Evolutionary conservation across 1,284 basidiomycete genomes (phyloP), one percentile per base, ranked within the genome.

Genomic region (Cryptococcus neoformans): DNA sequence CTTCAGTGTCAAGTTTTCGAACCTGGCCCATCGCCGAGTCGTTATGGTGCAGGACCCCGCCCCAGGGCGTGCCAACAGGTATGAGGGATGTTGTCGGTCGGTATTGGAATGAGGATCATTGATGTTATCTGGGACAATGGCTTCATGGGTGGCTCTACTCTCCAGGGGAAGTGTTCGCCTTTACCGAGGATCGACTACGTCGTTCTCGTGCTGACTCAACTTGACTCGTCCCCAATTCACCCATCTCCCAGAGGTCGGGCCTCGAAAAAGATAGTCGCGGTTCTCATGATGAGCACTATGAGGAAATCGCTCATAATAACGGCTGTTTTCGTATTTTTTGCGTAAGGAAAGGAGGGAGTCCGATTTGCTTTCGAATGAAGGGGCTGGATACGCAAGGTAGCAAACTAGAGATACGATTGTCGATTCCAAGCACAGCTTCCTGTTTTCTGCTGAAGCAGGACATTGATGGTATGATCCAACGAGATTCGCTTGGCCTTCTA

Each of bases 101-200:
- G 94, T 4, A 80, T 99, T 67, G 89, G 86, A 66, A 80, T 86
- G 10, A 89, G 88, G 69, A 86, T 87, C 9, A 88, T 99, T 82
- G 96, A 99, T 74, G 88, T 98, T n/a, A 84, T 96, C 0, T 99
- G 96, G 87, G 96, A 99, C 74, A 86, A 88, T 17, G 84, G 92
- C 0, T 99, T 98, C 80, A 90, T 99, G 83, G 87, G 92, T 38
- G 95, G 96, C 9, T 83, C 85, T 2, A 95, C 89, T 0, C 80
- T 99, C 4, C 85, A 85, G n/a, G 90, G 90, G 64, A 81, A 90
- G 88, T 95, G 93, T 76, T 92, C 92, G 0, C 83, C 86, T n/a
- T 62, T 95, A 95, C 75, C 86, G 92, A 11, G 93, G 93, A 40
- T 88, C 87, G 40, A 88, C 86, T 0, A 87, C 94, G 35, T 84